These are phyloP conservation scores for Pythium plurisporium DNA, from an alignment of 352 stramenopile genomes.

Conservation along the genomic window DNA sequence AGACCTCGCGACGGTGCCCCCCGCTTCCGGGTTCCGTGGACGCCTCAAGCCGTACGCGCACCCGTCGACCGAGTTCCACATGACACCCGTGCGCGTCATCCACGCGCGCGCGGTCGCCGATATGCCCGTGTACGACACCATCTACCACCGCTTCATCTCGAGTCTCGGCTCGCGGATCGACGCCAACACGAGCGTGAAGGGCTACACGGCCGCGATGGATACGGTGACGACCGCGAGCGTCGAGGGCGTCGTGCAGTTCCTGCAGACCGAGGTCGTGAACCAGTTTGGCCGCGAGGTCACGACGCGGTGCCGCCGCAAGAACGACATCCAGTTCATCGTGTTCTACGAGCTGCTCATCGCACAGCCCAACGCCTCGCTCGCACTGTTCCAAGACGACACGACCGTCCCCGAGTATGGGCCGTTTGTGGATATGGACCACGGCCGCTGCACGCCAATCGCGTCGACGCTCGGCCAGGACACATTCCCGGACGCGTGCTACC, in stretches of 20 bases:
- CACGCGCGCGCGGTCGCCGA: slow-evolving; percentile 22
- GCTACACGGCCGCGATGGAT: slow-evolving; percentile 53
- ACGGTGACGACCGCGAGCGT: slow-evolving; percentile 73
- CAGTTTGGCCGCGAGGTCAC: slow-evolving; percentile 53
- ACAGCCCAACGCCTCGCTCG: slow-evolving; percentile 72
- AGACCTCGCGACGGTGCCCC: not conserved
- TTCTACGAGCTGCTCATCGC: slow-evolving; percentile 75
- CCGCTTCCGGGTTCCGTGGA: not conserved
- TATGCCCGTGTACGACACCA: slow-evolving; percentile 16
- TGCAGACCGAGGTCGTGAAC: slow-evolving; percentile 82
- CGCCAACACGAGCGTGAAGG: slow-evolving; percentile 9
- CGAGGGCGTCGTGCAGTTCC: slow-evolving; percentile 79
- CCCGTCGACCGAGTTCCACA: slow-evolving; percentile 14
- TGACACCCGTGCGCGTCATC: slow-evolving; percentile 22
- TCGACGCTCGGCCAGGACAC: slow-evolving; percentile 23
- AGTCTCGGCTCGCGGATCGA: slow-evolving; percentile 11
- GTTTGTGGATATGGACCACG: slow-evolving; percentile 63
- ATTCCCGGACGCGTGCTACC: slow-evolving; percentile 53
- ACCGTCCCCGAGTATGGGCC: slow-evolving; percentile 49
- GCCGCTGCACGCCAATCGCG: slow-evolving; percentile 44
- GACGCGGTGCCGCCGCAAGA: slow-evolving; percentile 69
- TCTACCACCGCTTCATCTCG: slow-evolving; percentile 23
- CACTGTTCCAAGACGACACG: slow-evolving; percentile 43
- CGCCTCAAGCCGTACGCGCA: slow-evolving; percentile 7
- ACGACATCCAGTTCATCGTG: slow-evolving; percentile 70